Evolutionary conservation across 2,329 filamentous ascomycete species (phyloP).

Genomic region (Venturia oleaginea): DNA sequence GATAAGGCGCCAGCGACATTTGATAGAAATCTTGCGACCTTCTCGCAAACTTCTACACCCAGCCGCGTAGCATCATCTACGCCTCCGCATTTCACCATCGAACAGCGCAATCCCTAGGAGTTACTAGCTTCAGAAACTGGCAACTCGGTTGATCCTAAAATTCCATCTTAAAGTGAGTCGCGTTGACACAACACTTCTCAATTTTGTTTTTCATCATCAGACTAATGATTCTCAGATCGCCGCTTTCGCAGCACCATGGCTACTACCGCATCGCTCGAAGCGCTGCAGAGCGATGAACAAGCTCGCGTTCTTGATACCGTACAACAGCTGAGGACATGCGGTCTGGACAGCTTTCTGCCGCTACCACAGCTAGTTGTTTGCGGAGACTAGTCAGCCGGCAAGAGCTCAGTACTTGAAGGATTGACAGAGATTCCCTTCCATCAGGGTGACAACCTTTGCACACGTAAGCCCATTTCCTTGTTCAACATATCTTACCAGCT

Average conservation of each 20-base stretch:
- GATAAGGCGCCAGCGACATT: too few species aligned
- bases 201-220: neutral
- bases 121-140: neutral
- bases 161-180: neutral
- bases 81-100: neutral
- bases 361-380: constrained; percentile 19
- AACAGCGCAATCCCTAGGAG: neutral
- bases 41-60: too few species aligned
- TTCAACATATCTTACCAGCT: constrained; percentile 1
- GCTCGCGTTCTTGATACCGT: constrained; percentile 44
- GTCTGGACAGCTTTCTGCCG: constrained; percentile 27
- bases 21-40: too few species aligned
- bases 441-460: constrained; percentile 47
- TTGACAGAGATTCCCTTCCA: constrained; percentile 54
- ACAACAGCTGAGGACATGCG: constrained; percentile 45
- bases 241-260: neutral
- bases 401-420: constrained; percentile 18
- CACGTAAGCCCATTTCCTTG: constrained; percentile 19
- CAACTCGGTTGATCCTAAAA: neutral
- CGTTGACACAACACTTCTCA: neutral
- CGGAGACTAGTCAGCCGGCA: constrained; percentile 21
- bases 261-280: constrained; percentile 28
- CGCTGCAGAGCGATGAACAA: constrained; percentile 31
- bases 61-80: neutral
- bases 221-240: neutral